Evolutionary conservation across 2,329 filamentous ascomycete genomes (phyloP).

Genomic region (Simplicillium sp.): DNA sequence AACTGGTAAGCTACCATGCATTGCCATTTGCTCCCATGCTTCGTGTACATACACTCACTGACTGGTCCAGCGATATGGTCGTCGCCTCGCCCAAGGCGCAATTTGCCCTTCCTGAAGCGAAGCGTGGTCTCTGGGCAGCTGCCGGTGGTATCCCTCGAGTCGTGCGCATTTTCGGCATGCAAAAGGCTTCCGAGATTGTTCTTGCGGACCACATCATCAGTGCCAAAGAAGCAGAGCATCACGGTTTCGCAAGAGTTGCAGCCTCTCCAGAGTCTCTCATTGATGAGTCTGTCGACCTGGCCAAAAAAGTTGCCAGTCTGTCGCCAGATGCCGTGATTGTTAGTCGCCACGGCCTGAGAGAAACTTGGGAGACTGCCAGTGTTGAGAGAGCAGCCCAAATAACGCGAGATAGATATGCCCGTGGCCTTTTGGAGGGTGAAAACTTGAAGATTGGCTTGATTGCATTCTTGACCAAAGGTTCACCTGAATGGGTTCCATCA

Average conservation of each 20-base stretch:
- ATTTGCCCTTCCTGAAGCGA: conserved; percentile 44
- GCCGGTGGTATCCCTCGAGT: conserved; percentile 42
- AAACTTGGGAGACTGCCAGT: conserved; percentile 28
- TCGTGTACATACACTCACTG: background rate
- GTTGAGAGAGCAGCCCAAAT: conserved; percentile 29
- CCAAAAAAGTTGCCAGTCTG: conserved; percentile 21
- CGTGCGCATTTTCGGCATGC: conserved; percentile 34
- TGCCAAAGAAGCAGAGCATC: conserved; percentile 31
- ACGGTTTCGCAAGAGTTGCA: conserved; percentile 16
- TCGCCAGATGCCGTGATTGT: conserved; percentile 28
- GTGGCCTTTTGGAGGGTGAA: conserved; percentile 28
- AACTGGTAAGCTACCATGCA: conserved; percentile 33
- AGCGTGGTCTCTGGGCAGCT: conserved; percentile 42
- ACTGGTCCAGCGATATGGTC: conserved; percentile 34
- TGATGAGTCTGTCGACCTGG: conserved; percentile 23
- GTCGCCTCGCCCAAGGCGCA: conserved; percentile 39
- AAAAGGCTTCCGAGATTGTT: conserved; percentile 38
- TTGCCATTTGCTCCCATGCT: background rate
- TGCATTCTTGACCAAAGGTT: conserved; percentile 41
- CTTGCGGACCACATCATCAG: conserved; percentile 34
- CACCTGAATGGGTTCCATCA: conserved; percentile 36
- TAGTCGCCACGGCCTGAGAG: conserved; percentile 26
- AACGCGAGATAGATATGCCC: conserved; percentile 29
- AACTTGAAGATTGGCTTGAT: conserved; percentile 39
- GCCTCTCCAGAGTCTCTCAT: conserved; percentile 27